A percentile compares a stretch with the other conserved stretches of the same genome.
These are phyloP conservation scores for Trichoderma sp. DNA, from an alignment of 2,329 filamentous ascomycete species.

Conservation along the genomic window DNA sequence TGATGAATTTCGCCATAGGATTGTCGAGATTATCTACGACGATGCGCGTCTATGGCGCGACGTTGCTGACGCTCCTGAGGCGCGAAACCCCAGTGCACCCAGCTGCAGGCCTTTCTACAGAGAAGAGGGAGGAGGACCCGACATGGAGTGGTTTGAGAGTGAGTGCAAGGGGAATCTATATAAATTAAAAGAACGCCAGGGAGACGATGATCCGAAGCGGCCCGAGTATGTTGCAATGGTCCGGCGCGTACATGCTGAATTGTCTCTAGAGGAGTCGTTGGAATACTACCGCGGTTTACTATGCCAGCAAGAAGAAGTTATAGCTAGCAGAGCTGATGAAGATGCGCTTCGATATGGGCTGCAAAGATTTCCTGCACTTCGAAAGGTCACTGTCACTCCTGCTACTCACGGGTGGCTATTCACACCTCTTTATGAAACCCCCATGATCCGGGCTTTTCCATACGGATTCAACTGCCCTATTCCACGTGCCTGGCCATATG, in stretches of 20 bases:
- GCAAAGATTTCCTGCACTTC: constrained; percentile 42
- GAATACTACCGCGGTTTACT: constrained; percentile 35
- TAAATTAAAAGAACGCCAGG: background rate
- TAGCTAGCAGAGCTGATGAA: constrained; percentile 37
- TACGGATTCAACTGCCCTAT: constrained; percentile 46
- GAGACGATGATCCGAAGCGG: background rate
- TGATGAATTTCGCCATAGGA: constrained; percentile 7
- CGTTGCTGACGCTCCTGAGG: background rate
- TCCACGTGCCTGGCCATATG: constrained; percentile 36
- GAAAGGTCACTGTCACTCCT: constrained; percentile 45
- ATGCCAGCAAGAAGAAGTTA: constrained; percentile 39
- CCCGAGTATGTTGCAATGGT: background rate
- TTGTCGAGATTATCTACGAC: constrained; percentile 33
- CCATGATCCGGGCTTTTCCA: constrained; percentile 48
- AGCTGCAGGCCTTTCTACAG: too few relatives aligned
- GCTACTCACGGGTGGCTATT: constrained; percentile 44
- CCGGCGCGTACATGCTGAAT: background rate
- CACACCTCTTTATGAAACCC: constrained; percentile 46
- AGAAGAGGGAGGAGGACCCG: too few relatives aligned
- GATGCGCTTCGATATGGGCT: constrained; percentile 42
- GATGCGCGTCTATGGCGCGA: constrained; percentile 27
- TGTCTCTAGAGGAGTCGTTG: constrained; percentile 30
- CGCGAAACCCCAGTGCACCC: too few relatives aligned
- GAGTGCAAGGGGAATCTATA: background rate
- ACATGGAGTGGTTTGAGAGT: background rate